Percentiles rank a stretch among this genome's conserved stretches.
Evolutionary conservation across 163 green algal genomes (phyloP).

Genomic region (Picocystis sp.): DNA sequence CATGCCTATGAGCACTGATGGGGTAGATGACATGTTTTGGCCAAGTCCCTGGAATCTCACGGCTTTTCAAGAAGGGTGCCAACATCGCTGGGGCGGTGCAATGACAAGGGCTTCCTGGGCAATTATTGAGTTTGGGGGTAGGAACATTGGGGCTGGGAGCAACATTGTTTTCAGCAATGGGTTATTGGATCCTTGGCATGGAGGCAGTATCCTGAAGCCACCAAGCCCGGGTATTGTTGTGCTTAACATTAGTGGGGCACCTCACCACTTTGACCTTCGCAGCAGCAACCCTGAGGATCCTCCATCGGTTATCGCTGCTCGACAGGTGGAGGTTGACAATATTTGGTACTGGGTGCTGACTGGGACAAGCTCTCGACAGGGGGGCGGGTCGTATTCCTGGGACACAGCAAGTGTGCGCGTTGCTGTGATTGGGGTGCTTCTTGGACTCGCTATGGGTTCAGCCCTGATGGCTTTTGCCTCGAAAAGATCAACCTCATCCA

Average conservation of each 20-base stretch:
- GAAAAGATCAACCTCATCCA: no score
- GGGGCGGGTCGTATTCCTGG: no score
- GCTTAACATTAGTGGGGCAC: slow-evolving; percentile 25
- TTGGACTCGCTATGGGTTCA: no score
- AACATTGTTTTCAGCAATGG: slow-evolving; percentile 76
- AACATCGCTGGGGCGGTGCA: slow-evolving; percentile 42
- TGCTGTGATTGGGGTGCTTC: no score
- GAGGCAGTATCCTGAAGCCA: slow-evolving; percentile 43
- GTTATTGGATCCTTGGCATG: slow-evolving; percentile 62
- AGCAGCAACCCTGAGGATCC: slow-evolving; percentile 46
- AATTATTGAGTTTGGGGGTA: slow-evolving; percentile 40
- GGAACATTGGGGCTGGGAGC: slow-evolving; percentile 24
- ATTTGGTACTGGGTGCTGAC: slow-evolving; percentile 28
- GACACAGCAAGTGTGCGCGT: no score
- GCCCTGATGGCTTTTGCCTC: no score
- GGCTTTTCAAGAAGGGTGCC: slow-evolving; percentile 28
- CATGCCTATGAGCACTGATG: slow-evolving; percentile 47
- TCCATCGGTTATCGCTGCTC: slow-evolving; percentile 32
- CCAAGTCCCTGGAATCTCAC: slow-evolving; percentile 30
- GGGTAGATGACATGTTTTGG: slow-evolving; percentile 62
- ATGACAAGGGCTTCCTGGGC: slow-evolving; percentile 25
- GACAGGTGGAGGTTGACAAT: slow-evolving; percentile 23
- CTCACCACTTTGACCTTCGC: slow-evolving; percentile 62
- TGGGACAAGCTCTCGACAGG: no score
- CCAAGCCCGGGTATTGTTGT: background rate